phyloP scores from a whole-genome alignment of 139 green algal genomes.

The Astrephomene gubernaculifera region DNA sequence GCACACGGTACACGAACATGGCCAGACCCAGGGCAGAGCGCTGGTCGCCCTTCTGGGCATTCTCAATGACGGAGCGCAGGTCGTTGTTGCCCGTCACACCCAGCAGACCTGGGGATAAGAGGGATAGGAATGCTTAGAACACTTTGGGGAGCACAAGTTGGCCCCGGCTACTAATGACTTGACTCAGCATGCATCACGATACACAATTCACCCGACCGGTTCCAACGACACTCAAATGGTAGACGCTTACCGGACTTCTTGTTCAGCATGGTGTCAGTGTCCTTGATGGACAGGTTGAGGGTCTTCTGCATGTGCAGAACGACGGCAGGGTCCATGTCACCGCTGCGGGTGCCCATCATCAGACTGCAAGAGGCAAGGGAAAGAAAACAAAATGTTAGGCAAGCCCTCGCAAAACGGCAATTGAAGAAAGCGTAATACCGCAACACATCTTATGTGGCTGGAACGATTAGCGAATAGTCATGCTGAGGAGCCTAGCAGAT shows the following conservation, averaged over 20 bases:
- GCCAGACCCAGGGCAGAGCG: conserved; percentile 77
- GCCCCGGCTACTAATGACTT: too few relatives aligned
- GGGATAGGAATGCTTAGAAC: too few relatives aligned
- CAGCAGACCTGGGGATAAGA: conserved; percentile 74
- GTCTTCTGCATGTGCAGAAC: conserved; percentile 60
- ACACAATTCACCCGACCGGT: too few relatives aligned
- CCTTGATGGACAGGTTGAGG: conserved; percentile 50
- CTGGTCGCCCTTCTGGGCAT: conserved; percentile 57
- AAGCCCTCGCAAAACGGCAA: not conserved
- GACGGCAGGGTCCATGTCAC: conserved; percentile 85
- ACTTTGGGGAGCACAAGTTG: too few relatives aligned
- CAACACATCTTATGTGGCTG: too few relatives aligned
- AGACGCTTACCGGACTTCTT: conserved; percentile 75
- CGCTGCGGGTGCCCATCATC: conserved; percentile 77
- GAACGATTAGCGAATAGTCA: too few relatives aligned
- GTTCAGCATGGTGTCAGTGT: conserved; percentile 82
- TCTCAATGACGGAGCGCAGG: conserved; percentile 71
- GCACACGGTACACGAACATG: conserved; percentile 85
- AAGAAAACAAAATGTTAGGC: not conserved
- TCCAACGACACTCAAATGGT: too few relatives aligned
- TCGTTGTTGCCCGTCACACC: conserved; percentile 76
- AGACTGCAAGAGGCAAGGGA: conserved; percentile 51
- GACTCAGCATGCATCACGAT: too few relatives aligned
- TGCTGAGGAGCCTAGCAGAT: not conserved
- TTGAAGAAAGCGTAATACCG: not conserved